Evolutionary conservation across 2,329 filamentous ascomycete genomes (phyloP), one percentile per base, ranked within the genome.

Genomic region (Gnomoniopsis sp.): DNA sequence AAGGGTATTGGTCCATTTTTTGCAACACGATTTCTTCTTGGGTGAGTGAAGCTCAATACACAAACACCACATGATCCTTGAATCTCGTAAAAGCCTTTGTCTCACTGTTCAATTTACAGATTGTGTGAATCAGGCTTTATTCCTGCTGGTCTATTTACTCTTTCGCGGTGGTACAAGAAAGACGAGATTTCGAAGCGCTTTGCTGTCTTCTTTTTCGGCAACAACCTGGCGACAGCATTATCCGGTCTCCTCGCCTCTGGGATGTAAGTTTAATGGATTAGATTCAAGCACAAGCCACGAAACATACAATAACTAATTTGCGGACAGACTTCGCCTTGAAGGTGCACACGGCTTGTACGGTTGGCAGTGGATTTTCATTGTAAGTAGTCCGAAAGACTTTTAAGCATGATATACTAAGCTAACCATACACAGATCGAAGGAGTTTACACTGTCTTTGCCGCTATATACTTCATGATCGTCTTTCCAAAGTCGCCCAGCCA

Each of bases 81-180:
- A 11, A 22, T 10, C 21, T 23, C 10, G 11, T 10, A 12, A 47
- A 11, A 19, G 10, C 14, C 19, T 30, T 7, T n/a, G 19, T 6
- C 19, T 47, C n/a, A 49, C 8, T 46, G 15, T 12, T 11, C 10
- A 33, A 17, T 26, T 6, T 8, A 26, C 43, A 67, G 65, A 19
- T 52, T 70, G 1, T 67, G 66, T 38, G 77, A 79, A 57, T 72
- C 74, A 1, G 76, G 76, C 2, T 77, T 78, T 59, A 79, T 78
- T 49, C 77, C 77, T 2, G 78, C 75, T 1, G 75, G 75, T 7
- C 67, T 80, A 2, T 80, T 74, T 66, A 79, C 78, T 0, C 72
- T 80, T 1, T 79, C 77, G 0, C 70, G 73, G 2, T 80, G 76
- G 77, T 80, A 80, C 58, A 80, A 76, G 30, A 71, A 71, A 3